Conservation (phyloP, 2,329 filamentous ascomycete genomes). For the Alternaria sp. region DNA sequence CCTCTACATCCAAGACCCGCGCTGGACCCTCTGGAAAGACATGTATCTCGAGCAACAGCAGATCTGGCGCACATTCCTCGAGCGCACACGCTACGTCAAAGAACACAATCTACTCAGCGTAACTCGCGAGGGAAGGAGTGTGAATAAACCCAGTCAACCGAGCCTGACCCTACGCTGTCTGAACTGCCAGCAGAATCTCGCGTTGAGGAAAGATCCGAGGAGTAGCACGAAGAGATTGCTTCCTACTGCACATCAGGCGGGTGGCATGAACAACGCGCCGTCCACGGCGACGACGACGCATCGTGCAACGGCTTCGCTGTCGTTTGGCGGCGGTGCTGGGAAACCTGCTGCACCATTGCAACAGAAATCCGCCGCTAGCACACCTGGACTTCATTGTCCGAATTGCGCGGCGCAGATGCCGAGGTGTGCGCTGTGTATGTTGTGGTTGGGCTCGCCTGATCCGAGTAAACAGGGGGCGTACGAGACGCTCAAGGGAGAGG, state of each 20-base stretch:
- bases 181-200: conserved; percentile 70
- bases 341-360: conserved; percentile 23
- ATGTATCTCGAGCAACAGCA: conserved; percentile 74
- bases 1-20: conserved; percentile 76
- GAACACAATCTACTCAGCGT: conserved; percentile 73
- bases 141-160: conserved; percentile 66
- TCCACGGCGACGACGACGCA: background rate
- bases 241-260: conserved; percentile 14
- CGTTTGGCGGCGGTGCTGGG: background rate
- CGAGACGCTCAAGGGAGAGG: conserved; percentile 48
- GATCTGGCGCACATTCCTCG: conserved; percentile 72
- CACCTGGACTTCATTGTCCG: conserved; percentile 62
- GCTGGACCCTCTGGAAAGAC: conserved; percentile 79
- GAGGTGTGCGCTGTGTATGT: conserved; percentile 66
- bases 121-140: conserved; percentile 67
- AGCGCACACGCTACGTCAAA: conserved; percentile 78
- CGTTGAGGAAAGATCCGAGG: conserved; percentile 42
- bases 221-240: conserved; percentile 26
- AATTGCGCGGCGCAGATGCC: conserved; percentile 69
- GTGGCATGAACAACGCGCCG: background rate
- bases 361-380: conserved; percentile 27
- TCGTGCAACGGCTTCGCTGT: background rate
- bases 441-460: conserved; percentile 67
- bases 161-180: conserved; percentile 79
- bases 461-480: conserved; percentile 53